Evolutionary conservation across 208 protist genomes (phyloP).

Genomic region (Acanthamoeba quina): DNA sequence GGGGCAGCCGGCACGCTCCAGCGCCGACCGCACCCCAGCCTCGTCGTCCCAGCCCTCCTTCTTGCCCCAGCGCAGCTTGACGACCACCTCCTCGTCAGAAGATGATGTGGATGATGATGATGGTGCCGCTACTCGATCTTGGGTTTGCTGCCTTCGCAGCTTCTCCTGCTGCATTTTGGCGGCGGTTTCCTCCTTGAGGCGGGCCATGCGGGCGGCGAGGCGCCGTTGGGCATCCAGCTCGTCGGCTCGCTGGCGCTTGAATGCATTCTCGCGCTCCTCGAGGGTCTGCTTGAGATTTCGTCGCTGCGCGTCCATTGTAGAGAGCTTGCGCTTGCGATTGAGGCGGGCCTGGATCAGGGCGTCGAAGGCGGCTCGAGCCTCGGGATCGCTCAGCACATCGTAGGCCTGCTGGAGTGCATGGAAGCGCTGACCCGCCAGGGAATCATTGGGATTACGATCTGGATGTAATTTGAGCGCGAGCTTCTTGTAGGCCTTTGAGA

Average conservation of each 20-base stretch:
- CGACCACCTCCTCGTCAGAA: neutral
- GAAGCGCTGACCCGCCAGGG: constrained; percentile 82
- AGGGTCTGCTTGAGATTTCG: neutral
- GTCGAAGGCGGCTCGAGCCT: constrained; percentile 28
- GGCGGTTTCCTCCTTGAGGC: constrained; percentile 41
- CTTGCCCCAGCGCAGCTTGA: neutral
- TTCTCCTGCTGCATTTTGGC: constrained; percentile 22
- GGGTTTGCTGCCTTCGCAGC: neutral
- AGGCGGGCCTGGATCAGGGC: neutral
- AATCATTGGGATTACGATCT: constrained; percentile 80
- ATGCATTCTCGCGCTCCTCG: constrained; percentile 30
- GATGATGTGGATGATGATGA: neutral
- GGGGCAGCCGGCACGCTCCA: constrained; percentile 18
- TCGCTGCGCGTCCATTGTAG: neutral
- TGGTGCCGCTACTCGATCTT: neutral
- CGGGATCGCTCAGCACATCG: constrained; percentile 80
- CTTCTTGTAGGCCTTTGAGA: constrained; percentile 89
- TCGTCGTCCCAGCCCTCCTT: constrained; percentile 38
- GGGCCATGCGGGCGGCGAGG: constrained; percentile 12
- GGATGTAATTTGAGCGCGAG: constrained; percentile 85
- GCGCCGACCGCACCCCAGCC: neutral
- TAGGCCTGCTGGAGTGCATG: constrained; percentile 85
- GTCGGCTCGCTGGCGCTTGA: constrained; percentile 14
- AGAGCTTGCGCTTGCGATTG: constrained; percentile 55
- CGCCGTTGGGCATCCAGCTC: constrained; percentile 18